phyloP scores from a whole-genome alignment of 257 asterid genomes.

The Knoxia roxburghii region DNA sequence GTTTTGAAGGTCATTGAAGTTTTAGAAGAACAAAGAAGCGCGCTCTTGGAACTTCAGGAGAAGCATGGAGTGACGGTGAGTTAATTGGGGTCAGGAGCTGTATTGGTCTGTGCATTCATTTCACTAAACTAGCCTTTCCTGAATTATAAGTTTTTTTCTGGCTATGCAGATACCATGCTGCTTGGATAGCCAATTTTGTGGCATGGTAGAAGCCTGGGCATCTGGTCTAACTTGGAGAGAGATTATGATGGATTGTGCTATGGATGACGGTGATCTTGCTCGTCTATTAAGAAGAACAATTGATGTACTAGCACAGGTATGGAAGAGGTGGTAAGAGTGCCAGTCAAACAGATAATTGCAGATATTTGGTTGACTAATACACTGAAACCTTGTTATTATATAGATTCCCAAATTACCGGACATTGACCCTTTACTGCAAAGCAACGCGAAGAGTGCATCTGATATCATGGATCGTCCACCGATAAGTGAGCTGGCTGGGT shows the following conservation, averaged over 20 bases:
- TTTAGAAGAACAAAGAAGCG: conserved; percentile 68
- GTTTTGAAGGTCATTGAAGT: conserved; percentile 51
- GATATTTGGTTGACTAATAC: background rate
- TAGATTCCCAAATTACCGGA: conserved; percentile 93
- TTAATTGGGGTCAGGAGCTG: conserved; percentile 10
- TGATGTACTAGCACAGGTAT: conserved; percentile 88
- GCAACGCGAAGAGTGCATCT: conserved; percentile 82
- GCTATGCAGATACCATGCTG: conserved; percentile 72
- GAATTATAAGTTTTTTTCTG: conserved; percentile 12
- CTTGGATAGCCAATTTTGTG: conserved; percentile 84
- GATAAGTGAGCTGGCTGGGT: conserved; percentile 81
- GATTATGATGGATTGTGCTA: conserved; percentile 98
- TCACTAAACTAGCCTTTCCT: background rate
- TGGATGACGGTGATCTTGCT: conserved; percentile 99
- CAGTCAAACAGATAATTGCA: background rate
- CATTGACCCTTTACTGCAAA: conserved; percentile 69
- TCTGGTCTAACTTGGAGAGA: conserved; percentile 98
- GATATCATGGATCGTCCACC: conserved; percentile 96
- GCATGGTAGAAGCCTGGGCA: conserved; percentile 99
- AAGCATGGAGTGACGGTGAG: conserved; percentile 86
- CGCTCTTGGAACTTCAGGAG: conserved; percentile 80
- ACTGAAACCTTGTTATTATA: conserved; percentile 2
- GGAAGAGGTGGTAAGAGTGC: conserved; percentile 1
- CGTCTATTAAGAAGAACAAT: conserved; percentile 88
- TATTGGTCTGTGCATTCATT: background rate